Percentiles rank a stretch among this genome's conserved stretches.
Evolutionary conservation across 2,329 filamentous ascomycete species (phyloP).

Genomic region (Epichloe elymi): DNA sequence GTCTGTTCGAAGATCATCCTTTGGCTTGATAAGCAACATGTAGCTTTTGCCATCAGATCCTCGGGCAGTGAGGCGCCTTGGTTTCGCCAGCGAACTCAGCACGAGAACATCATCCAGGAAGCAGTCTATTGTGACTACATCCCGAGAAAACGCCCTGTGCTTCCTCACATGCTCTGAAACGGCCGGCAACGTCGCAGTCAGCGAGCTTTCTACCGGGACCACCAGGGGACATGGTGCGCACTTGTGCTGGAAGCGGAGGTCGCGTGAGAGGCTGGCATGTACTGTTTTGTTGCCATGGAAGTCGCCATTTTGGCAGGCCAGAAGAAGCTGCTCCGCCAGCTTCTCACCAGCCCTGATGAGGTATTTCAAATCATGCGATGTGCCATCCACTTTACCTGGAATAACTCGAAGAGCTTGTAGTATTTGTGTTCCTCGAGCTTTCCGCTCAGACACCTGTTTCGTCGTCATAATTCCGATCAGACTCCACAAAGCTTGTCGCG

Average conservation of each 20-base stretch:
- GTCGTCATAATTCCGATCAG: constrained; percentile 79
- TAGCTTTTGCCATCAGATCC: constrained; percentile 84
- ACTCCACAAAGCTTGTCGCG: constrained; percentile 85
- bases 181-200: constrained; percentile 70
- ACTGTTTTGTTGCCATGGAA: constrained; percentile 57
- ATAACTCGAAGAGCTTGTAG: constrained; percentile 34
- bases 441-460: constrained; percentile 54
- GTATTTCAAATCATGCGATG: constrained; percentile 47
- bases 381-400: constrained; percentile 37
- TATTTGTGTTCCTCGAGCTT: constrained; percentile 37
- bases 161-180: constrained; percentile 57
- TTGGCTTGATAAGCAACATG: constrained; percentile 89
- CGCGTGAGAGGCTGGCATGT: constrained; percentile 58
- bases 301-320: constrained; percentile 63
- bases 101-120: constrained; percentile 86
- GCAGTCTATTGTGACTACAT: constrained; percentile 67
- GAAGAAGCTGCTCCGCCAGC: constrained; percentile 68
- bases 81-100: constrained; percentile 81
- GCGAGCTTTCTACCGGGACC: constrained; percentile 73
- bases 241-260: constrained; percentile 76
- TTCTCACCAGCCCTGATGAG: constrained; percentile 70
- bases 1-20: constrained; percentile 94
- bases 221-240: constrained; percentile 73
- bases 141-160: constrained; percentile 77
- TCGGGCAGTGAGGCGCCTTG: constrained; percentile 74